Evolutionary conservation across 768 basidiomycete species (phyloP).

Genomic region (Boletus eberwhitei): DNA sequence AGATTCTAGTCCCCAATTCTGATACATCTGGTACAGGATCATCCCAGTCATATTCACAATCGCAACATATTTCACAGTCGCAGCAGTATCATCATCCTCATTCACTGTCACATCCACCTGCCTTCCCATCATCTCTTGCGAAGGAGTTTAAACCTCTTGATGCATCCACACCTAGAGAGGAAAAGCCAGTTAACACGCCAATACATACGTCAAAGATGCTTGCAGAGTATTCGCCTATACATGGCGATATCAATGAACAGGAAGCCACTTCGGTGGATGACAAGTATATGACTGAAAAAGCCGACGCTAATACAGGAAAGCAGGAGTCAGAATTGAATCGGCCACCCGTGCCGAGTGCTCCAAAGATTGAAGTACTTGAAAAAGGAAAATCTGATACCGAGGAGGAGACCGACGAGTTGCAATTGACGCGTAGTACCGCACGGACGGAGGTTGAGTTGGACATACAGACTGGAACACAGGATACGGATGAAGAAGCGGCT

Average conservation of each 20-base stretch:
- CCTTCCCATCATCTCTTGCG: slow-evolving; percentile 18
- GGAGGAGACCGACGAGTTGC: slow-evolving; percentile 11
- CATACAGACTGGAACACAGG: neutral
- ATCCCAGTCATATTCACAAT: slow-evolving; percentile 32
- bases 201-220: slow-evolving; percentile 2
- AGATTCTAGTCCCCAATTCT: slow-evolving; percentile 54
- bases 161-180: slow-evolving; percentile 20
- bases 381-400: slow-evolving; percentile 8
- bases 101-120: slow-evolving; percentile 3
- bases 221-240: neutral
- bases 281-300: neutral
- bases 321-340: neutral
- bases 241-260: neutral
- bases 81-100: slow-evolving; percentile 30
- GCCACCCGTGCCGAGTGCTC: slow-evolving; percentile 2
- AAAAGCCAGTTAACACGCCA: neutral
- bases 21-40: slow-evolving; percentile 45
- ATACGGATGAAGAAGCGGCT: neutral
- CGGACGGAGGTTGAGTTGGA: neutral
- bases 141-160: slow-evolving; percentile 19
- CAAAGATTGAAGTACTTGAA: slow-evolving; percentile 9
- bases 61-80: slow-evolving; percentile 24
- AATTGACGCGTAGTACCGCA: neutral
- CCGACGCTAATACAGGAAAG: neutral
- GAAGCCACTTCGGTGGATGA: neutral